These are phyloP conservation scores for Lentinula sp. DNA, from an alignment of 768 basidiomycete genomes.

Conservation along the genomic window DNA sequence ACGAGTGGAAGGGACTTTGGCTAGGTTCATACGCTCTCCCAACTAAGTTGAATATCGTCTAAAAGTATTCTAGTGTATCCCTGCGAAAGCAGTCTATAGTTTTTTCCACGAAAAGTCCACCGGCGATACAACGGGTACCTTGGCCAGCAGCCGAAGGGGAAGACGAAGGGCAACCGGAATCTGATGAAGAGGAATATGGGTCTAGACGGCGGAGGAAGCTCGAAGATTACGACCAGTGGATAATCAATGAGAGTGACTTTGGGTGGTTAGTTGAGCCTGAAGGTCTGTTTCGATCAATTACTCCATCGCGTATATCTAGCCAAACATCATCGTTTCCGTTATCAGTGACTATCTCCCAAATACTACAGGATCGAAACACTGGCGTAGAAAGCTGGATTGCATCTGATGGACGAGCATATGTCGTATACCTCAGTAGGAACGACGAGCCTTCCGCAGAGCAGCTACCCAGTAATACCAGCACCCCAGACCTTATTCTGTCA, in stretches of 20 bases:
- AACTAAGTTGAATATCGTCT: not conserved
- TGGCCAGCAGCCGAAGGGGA: conserved; percentile 58
- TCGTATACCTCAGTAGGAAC: conserved; percentile 57
- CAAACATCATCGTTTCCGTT: not conserved
- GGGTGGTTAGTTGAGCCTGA: conserved; percentile 73
- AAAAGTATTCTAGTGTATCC: conserved; percentile 50
- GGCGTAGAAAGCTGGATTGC: conserved; percentile 80
- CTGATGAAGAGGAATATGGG: conserved; percentile 13
- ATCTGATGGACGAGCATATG: conserved; percentile 78
- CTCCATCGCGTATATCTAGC: not conserved
- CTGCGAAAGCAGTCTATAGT: conserved; percentile 63
- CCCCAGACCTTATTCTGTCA: not conserved
- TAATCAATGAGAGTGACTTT: conserved; percentile 56
- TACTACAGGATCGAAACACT: conserved; percentile 50
- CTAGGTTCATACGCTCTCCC: conserved; percentile 42
- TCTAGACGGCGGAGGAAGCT: conserved; percentile 21
- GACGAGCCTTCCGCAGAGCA: conserved; percentile 12
- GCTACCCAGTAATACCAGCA: not conserved
- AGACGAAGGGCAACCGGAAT: conserved; percentile 24
- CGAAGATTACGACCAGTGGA: conserved; percentile 65
- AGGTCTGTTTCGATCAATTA: conserved; percentile 30
- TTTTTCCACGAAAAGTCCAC: conserved; percentile 70
- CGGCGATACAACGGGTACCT: conserved; percentile 77
- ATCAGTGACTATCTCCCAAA: conserved; percentile 59
- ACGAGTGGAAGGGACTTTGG: conserved; percentile 65